These are phyloP conservation scores for Podaxis sp. DNA, from an alignment of 768 basidiomycete genomes.

Conservation along the genomic window DNA sequence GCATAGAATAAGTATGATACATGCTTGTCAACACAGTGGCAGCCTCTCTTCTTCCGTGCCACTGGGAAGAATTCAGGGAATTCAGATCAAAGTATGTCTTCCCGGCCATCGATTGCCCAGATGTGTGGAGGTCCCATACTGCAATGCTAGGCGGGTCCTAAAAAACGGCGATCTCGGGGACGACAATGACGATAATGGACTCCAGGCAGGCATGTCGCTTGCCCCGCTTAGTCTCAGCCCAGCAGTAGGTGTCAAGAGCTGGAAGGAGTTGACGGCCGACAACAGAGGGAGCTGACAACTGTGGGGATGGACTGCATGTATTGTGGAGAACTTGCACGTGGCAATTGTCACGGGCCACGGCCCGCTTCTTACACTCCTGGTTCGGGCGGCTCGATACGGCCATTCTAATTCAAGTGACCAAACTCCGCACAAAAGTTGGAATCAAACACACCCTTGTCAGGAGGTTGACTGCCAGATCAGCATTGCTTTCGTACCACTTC, in stretches of 20 bases:
- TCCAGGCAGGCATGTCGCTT: too few relatives aligned
- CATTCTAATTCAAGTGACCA: not conserved
- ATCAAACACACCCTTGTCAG: not conserved
- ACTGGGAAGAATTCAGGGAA: not conserved
- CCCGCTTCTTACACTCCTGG: not conserved
- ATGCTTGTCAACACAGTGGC: not conserved
- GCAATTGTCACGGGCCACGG: not conserved
- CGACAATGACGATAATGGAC: too few relatives aligned
- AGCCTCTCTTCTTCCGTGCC: not conserved
- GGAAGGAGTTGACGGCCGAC: not conserved
- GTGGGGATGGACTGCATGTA: not conserved
- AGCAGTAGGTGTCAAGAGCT: not conserved
- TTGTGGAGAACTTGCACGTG: not conserved
- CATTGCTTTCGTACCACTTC: constrained; percentile 10
- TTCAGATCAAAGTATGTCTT: not conserved
- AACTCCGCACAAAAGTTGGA: not conserved
- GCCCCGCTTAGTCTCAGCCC: not conserved
- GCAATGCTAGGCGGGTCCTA: not conserved
- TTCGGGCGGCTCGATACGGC: constrained; percentile 1
- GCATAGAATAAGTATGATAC: not conserved
- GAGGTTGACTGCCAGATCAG: constrained; percentile 5
- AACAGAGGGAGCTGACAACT: not conserved
- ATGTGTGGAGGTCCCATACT: not conserved
- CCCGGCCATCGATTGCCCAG: not conserved
- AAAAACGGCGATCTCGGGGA: not conserved